Evolutionary conservation across 1,139 yeast genomes (phyloP).

Genomic region (Komagataea norvegica): DNA sequence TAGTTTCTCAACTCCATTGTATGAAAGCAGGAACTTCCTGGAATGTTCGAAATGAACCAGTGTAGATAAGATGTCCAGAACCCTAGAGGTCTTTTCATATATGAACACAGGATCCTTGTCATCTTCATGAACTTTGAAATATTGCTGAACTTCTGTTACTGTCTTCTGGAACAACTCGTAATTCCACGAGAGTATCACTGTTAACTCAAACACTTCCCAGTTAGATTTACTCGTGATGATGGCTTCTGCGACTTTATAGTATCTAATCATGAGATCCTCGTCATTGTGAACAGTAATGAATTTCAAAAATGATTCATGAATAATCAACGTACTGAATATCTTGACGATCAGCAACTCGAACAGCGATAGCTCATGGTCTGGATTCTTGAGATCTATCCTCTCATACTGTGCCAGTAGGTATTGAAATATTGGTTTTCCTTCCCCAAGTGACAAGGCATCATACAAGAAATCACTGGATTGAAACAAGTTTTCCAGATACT

Average conservation of each 20-base stretch:
- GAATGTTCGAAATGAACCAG: slow-evolving; percentile 48
- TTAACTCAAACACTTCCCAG: slow-evolving; percentile 51
- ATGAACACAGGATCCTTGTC: slow-evolving; percentile 12
- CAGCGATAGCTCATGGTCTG: slow-evolving; percentile 11
- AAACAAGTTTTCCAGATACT: slow-evolving; percentile 15
- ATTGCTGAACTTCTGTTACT: slow-evolving; percentile 19
- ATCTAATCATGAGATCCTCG: slow-evolving; percentile 18
- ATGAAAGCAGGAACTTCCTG: slow-evolving; percentile 47
- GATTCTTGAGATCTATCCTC: slow-evolving; percentile 20
- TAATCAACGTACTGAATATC: slow-evolving; percentile 24
- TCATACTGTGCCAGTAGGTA: slow-evolving; percentile 17
- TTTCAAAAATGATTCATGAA: slow-evolving; percentile 36
- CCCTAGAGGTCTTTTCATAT: slow-evolving; percentile 29
- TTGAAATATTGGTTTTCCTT: slow-evolving; percentile 14
- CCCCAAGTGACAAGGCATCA: slow-evolving; percentile 17
- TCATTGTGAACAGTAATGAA: slow-evolving; percentile 21
- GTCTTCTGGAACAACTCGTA: slow-evolving; percentile 36
- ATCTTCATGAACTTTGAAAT: slow-evolving; percentile 25
- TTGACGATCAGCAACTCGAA: slow-evolving; percentile 15
- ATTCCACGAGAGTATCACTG: slow-evolving; percentile 53
- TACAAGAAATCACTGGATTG: slow-evolving; percentile 15
- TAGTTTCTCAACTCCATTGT: slow-evolving; percentile 43
- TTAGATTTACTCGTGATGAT: slow-evolving; percentile 44
- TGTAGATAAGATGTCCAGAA: slow-evolving; percentile 49
- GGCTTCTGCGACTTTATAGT: slow-evolving; percentile 36